Evolutionary conservation across 2,329 filamentous ascomycete species (phyloP), one percentile per base, ranked within the genome.

Genomic region (Apiospora marii): DNA sequence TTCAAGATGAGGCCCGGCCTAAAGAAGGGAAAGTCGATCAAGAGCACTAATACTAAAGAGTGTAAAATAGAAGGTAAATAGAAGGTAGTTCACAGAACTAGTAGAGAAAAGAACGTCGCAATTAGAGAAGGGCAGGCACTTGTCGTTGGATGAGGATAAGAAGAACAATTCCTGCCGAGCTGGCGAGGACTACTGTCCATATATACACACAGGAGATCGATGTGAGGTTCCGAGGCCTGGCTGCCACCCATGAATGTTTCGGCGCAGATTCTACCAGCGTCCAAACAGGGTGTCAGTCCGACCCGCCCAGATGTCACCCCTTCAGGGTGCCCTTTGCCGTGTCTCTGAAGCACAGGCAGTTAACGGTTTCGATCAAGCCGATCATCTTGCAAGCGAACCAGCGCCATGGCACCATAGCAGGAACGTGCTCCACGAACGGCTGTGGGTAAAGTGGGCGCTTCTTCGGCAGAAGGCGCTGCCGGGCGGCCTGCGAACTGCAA

Each of bases 51-150:
- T 53, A 70, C 49, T 73, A 78, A 79, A 77, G 78, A 79, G 24
- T 68, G 72, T 70, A 78, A 77, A 72, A 72, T 67, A 73, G 75
- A 76, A 76, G 43, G 67, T 68, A 67, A 74, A 69, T 48, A 51
- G 41, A 77, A 58, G 72, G 69, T 75, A 79, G 80, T 81, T 80
- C 79, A 72, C 79, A 80, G 80, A 80, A 80, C 80, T 80, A 70
- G 34, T 68, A 58, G 67, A 41, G 58, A 71, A 80, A 78, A 78
- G 79, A 80, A 80, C 70, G 77, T 76, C 77, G 76, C 64, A 75
- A 73, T 41, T 41, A 64, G 46, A 72, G 74, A 79, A 76, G 76
- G 77, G 78, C 72, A 77, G 71, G 64, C 77, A 76, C 75, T 53
- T 77, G 74, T 76, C 72, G 76, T 75, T 75, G 77, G 76, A 79